These are phyloP conservation scores for Ciborinia camelliae DNA, from an alignment of 2,329 filamentous ascomycete species.

Conservation along the genomic window DNA sequence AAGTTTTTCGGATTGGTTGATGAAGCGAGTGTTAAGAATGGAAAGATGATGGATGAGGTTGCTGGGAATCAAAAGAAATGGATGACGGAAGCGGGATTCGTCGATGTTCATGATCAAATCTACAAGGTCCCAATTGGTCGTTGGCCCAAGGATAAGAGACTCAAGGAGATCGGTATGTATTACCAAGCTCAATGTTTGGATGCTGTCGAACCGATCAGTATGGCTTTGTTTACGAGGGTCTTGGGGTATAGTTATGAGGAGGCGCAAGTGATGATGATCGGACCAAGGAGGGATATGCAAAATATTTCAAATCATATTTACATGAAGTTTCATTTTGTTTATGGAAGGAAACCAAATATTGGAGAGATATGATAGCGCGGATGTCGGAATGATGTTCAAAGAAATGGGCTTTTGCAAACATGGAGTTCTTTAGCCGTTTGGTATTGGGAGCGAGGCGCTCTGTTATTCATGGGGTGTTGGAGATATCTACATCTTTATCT, in stretches of 20 bases:
- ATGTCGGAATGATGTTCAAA: background rate
- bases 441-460: background rate
- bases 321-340: slow-evolving; percentile 54
- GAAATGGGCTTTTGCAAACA: background rate
- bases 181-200: slow-evolving; percentile 18
- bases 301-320: slow-evolving; percentile 44
- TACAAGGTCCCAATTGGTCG: slow-evolving; percentile 45
- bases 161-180: slow-evolving; percentile 21
- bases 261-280: slow-evolving; percentile 47
- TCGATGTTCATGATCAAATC: slow-evolving; percentile 42
- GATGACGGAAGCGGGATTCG: slow-evolving; percentile 51
- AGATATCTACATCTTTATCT: background rate
- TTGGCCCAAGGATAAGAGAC: slow-evolving; percentile 44
- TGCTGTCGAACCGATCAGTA: slow-evolving; percentile 18
- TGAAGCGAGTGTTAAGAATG: slow-evolving; percentile 46
- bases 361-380: background rate
- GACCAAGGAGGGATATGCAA: slow-evolving; percentile 47
- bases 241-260: slow-evolving; percentile 47
- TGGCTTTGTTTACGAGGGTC: slow-evolving; percentile 44
- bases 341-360: slow-evolving; percentile 12
- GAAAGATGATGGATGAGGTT: slow-evolving; percentile 45
- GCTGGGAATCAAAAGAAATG: slow-evolving; percentile 35
- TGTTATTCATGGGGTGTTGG: background rate
- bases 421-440: background rate
- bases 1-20: slow-evolving; percentile 48